A percentile compares a stretch with the other conserved stretches of the same genome.
phyloP scores from a whole-genome alignment of 345 rosid species.

The Bruguiera gymnorhiza region DNA sequence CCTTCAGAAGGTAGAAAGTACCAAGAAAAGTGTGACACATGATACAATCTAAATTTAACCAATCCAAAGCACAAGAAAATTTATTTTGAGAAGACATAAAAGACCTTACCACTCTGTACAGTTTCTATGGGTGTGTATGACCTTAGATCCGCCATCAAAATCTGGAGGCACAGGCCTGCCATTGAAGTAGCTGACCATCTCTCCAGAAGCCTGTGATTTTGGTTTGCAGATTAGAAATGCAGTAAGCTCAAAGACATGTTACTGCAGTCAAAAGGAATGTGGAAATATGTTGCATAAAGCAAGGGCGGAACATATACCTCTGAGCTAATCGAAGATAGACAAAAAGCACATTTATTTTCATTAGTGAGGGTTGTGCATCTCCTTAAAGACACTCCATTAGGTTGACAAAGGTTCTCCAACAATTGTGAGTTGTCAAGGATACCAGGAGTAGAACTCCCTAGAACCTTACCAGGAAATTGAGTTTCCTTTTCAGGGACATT shows the following conservation, averaged over 20 bases:
- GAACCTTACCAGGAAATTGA: conserved; percentile 21
- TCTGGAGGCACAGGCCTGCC: conserved; percentile 66
- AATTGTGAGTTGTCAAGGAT: conserved; percentile 21
- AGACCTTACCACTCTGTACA: conserved; percentile 82
- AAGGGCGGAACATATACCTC: conserved; percentile 46
- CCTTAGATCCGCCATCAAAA: conserved; percentile 47
- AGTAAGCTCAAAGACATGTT: neutral
- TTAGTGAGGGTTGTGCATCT: conserved; percentile 31
- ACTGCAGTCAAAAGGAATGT: neutral
- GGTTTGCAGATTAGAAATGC: conserved; percentile 14
- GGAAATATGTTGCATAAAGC: conserved; percentile 6
- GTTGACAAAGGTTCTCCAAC: conserved; percentile 21
- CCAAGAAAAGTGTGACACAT: neutral
- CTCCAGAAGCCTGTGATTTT: conserved; percentile 65
- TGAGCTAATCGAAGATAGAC: conserved; percentile 61
- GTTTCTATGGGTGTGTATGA: conserved; percentile 69
- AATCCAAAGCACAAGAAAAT: neutral
- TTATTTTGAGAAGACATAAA: neutral
- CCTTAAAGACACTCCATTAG: conserved; percentile 24
- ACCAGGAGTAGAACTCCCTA: conserved; percentile 13
- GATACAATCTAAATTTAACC: neutral
- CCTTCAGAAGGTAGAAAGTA: neutral
- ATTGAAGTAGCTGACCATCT: conserved; percentile 68
- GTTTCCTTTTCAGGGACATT: conserved; percentile 13
- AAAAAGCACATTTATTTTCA: conserved; percentile 62